Conservation (phyloP, 2,329 filamentous ascomycete species). For the Aspergillus candidus region DNA sequence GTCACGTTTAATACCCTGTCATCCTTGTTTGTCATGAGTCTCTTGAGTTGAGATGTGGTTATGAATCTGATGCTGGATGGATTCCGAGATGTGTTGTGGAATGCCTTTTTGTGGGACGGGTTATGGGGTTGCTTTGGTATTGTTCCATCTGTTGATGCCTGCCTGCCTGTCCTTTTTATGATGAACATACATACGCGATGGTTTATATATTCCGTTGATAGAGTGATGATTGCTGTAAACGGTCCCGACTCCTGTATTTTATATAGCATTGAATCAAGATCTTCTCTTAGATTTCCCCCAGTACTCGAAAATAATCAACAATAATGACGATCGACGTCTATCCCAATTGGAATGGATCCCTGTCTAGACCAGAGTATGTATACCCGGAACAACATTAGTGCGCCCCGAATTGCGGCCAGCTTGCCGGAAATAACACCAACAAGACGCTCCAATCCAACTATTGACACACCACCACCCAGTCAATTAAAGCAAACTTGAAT, state of each 20-base stretch:
- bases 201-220: conserved; percentile 10
- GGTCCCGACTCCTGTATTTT: background rate
- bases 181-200: conserved; percentile 14
- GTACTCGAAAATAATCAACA: too few relatives aligned
- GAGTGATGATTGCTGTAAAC: conserved; percentile 8
- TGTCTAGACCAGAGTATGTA: conserved; percentile 5
- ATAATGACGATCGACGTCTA: too few relatives aligned
- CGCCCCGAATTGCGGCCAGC: conserved; percentile 20
- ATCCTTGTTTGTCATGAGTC: conserved; percentile 10
- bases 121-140: background rate
- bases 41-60: too few relatives aligned
- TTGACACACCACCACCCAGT: conserved; percentile 2
- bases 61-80: too few relatives aligned
- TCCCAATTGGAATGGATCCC: background rate
- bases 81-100: too few relatives aligned
- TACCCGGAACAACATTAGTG: conserved; percentile 20
- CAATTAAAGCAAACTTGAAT: background rate
- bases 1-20: conserved; percentile 15
- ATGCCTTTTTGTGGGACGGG: background rate
- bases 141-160: conserved; percentile 4
- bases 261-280: conserved; percentile 8
- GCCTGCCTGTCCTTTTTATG: conserved; percentile 10
- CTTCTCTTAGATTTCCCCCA: background rate
- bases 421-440: conserved; percentile 15
- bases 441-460: background rate